Evolutionary conservation across 169 alveolate species (phyloP), one percentile per base, ranked within the genome.

Genomic region (Plasmodium knowlesi): DNA sequence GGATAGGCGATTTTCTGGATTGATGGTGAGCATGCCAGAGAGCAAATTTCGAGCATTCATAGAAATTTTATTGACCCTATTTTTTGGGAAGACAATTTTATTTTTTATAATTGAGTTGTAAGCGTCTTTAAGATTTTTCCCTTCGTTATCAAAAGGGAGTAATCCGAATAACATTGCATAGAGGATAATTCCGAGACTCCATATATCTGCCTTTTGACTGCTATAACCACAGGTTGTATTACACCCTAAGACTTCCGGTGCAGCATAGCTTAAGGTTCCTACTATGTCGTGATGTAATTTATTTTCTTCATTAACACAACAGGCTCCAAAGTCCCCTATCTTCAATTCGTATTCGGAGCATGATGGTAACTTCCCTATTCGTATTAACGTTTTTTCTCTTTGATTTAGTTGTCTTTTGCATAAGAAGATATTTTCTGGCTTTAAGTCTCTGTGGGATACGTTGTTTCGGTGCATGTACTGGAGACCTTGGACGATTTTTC

Each of bases 111-210:
- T 94, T 50, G 82, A 79, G 34, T 94, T 82, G 32, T 94, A 79
- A n/a, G 96, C 97, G 14, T 94, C 96, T 37, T 93, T 92, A 14
- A 96, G 82, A 19, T 74, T 84, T 30, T 86, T 93, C 14, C 93
- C 96, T 89, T 97, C 98, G 82, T 98, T 99, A 94, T 98, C 99
- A 95, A 98, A 98, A 5, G 99, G 99, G 14, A 99, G 97, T 81
- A 98, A 97, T 1, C 99, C 99, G 95, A 99, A 98, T 61, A 99
- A 95, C 98, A 98, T 97, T 5, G 99, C 99, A 95, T 97, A 99
- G 82, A 99, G 94, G 32, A 99, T 98, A n/a, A 99, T 99, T 2
- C 99, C 99, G 81, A 98, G 96, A 50, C 99, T 97, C 99, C 99
- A 99, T 14, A 99, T 97, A 95, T 99, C 99, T 54, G 98, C 99